Evolutionary conservation across 148 eudicot genomes (phyloP), one percentile per base, ranked within the genome.

Genomic region (Chenopodium quinoa): DNA sequence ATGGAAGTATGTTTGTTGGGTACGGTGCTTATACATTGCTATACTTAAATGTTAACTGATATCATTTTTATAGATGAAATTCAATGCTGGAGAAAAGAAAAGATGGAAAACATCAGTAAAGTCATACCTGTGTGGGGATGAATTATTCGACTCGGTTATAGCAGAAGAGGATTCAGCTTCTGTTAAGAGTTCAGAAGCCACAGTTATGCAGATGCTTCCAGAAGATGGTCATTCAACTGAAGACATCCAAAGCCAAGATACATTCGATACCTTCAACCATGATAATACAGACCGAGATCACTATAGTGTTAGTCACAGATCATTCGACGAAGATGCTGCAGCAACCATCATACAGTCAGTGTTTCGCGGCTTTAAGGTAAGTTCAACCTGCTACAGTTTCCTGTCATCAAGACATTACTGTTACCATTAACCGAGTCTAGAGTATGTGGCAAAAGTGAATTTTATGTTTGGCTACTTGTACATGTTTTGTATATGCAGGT

Each of bases 61-160:
- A 17, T 68, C 16, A 78, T 27, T 31, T 79, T 69, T 83, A 44
- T 73, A 88, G 93, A 86, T 68, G 58, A 91, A 69, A 74, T 78
- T 47, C 80, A 79, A 80, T 79, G 71, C 27, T 23, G 75, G 66
- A 73, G 90, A 81, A 56, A 88, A 83, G 82, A 92, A 56, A 82
- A 88, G 86, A 87, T 86, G 91, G 83, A 87, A 75, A 56, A 32
- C 82, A 67, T 84, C 91, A 25, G 93, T 92, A 11, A 90, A 89
- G 71, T 84, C 92, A 52, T 94, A 94, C 89, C 85, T 94, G 40
- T 92, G 94, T 79, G 98, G 96, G 23, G 94, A 91, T 82, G 93
- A 91, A 50, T 68, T 83, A 58, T 83, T 86, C 32, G 87, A 82
- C 78, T 94, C 98, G 29, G 89, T 88, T 44, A 71, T 85, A 70